Base-by-base conservation (phyloP, 208 protist species). In the Leptomonas pyrrhocoris region DNA sequence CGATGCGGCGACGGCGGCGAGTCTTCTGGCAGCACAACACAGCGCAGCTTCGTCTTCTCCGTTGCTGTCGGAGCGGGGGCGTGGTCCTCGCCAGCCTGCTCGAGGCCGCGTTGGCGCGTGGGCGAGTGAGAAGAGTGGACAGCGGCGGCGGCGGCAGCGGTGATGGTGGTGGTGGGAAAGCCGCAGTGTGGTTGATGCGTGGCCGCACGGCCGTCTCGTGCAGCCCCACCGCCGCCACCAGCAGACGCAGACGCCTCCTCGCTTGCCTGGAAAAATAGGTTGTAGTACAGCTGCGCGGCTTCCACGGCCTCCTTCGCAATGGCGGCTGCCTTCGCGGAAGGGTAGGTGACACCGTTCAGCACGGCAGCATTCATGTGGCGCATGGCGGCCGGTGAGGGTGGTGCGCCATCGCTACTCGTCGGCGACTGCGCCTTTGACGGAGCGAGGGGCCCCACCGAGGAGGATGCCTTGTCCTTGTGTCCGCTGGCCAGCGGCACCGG, bases 271-370 rank as follows among this genome's bases (percentile, higher is more conserved):
- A 81, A 90, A 51, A 84, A 86, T 0, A 85, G 64, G 13, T 63
- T 53, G 51, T 88, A 84, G 74, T 82, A 83, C 48, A 68, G 21
- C 62, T 77, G 43, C 34, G 77, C 85, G 0, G 77, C 80, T 0
- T 70, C 66, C 8, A 86, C 62, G 0, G 81, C 84, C 21, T 86
- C 75, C 34, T 36, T 50, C 1, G 73, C 73, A 12, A 83, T 72
- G 0, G 54, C 50, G 8, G 58, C 78, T 2, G 81, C 60, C 4
- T 42, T 55, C 55, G 68, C 25, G 16, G 74, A 81, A 0, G 78
- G 84, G 65, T 74, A 69, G 51, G 56, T 63, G 15, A 77, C 64
- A 23, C 54, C 62, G 30, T 79, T 34, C 11, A 80, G 49, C 15
- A 79, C 49, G 8, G 68, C 55, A 2, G 67, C 31, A 62, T 88